Evolutionary conservation across 2,329 filamentous ascomycete species (phyloP).

Genomic region (Nemania serpens): DNA sequence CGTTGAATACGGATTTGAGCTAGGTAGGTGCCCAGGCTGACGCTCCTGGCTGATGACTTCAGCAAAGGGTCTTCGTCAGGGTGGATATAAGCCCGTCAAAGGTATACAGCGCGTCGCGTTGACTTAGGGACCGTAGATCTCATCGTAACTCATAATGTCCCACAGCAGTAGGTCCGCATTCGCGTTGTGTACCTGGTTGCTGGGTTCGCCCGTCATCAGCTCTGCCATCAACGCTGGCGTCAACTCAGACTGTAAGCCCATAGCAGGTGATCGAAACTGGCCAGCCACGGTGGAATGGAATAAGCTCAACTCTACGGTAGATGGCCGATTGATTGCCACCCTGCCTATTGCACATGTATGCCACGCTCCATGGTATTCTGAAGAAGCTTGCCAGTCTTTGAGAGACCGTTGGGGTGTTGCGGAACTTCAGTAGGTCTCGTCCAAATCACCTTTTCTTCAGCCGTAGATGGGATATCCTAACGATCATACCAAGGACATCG

Average conservation of each 20-base stretch:
- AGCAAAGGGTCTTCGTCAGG: background rate
- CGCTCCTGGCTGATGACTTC: background rate
- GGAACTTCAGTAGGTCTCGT: constrained; percentile 1
- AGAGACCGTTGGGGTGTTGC: background rate
- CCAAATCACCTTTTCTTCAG: too few species aligned
- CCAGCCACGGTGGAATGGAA: background rate
- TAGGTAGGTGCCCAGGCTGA: background rate
- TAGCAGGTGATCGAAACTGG: constrained; percentile 10
- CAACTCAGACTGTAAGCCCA: background rate
- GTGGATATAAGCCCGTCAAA: constrained; percentile 3
- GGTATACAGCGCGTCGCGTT: background rate
- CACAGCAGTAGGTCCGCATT: too few species aligned
- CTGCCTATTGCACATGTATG: constrained; percentile 10
- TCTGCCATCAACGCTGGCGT: background rate
- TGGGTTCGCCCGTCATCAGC: background rate
- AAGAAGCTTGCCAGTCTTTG: constrained; percentile 2
- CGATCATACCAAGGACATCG: constrained; percentile 2
- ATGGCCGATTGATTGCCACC: constrained; percentile 10
- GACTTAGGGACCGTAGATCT: background rate
- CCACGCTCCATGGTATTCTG: constrained; percentile 6
- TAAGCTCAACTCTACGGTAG: constrained; percentile 8
- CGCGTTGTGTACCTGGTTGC: constrained; percentile 1
- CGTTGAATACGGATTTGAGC: constrained; percentile 5
- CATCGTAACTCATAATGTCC: constrained; percentile 4
- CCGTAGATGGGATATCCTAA: too few species aligned